A percentile compares a stretch with the other conserved stretches of the same genome.
phyloP scores from a whole-genome alignment of 148 eudicot genomes.

The Silene uniflora region DNA sequence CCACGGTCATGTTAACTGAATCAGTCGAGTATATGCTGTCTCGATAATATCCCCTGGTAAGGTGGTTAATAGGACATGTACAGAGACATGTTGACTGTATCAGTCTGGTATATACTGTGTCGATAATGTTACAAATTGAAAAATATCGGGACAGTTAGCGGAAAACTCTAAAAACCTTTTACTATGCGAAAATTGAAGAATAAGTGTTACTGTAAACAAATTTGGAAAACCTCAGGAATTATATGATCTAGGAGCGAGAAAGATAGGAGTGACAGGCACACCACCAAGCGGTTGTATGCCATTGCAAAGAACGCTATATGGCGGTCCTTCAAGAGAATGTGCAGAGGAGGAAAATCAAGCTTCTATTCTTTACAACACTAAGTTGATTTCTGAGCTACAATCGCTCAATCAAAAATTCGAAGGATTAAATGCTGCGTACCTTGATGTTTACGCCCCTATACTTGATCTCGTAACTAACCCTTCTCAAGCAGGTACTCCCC shows the following conservation, averaged over 20 bases:
- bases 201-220: too few relatives aligned
- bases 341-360: conserved; percentile 32
- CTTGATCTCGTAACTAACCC: conserved; percentile 47
- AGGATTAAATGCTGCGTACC: conserved; percentile 31
- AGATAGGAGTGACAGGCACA: conserved; percentile 40
- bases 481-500: conserved; percentile 37
- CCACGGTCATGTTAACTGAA: too few relatives aligned
- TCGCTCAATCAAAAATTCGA: conserved; percentile 34
- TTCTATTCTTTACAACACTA: conserved; percentile 1
- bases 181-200: too few relatives aligned
- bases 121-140: too few relatives aligned
- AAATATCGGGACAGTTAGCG: too few relatives aligned
- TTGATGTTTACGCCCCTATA: conserved; percentile 39
- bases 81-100: too few relatives aligned
- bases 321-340: conserved; percentile 46
- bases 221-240: conserved; percentile 33
- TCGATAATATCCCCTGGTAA: too few relatives aligned
- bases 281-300: conserved; percentile 71
- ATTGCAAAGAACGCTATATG: conserved; percentile 51
- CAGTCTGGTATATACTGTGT: too few relatives aligned
- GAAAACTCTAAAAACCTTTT: too few relatives aligned
- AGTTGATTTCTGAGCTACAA: conserved; percentile 28
- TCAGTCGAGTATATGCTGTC: too few relatives aligned
- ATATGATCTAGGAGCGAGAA: conserved; percentile 51
- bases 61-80: too few relatives aligned